Evolutionary conservation across 139 green algal species (phyloP).

Genomic region (Trebouxia sp.): DNA sequence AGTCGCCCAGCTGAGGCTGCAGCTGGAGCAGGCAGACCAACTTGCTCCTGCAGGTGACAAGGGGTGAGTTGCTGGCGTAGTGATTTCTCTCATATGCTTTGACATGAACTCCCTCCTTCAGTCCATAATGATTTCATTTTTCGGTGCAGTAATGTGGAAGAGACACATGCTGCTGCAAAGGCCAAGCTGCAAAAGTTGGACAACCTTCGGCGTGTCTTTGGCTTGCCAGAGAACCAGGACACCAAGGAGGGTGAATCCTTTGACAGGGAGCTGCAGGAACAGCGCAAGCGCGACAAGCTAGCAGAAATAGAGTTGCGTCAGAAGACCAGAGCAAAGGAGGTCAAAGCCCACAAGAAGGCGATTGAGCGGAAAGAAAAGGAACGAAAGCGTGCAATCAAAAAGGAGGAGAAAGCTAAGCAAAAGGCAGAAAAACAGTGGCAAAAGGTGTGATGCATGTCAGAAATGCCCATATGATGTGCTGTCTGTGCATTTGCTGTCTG

Average conservation of each 20-base stretch:
- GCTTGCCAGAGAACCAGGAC: slow-evolving; percentile 50
- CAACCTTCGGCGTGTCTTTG: slow-evolving; percentile 65
- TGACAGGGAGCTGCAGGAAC: slow-evolving; percentile 73
- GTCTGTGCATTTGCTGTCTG: no score
- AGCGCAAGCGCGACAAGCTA: slow-evolving; percentile 54
- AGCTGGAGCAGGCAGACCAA: neutral
- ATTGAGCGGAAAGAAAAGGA: slow-evolving; percentile 14
- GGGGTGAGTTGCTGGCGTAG: neutral
- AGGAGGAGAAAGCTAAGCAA: neutral
- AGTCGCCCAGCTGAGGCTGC: neutral
- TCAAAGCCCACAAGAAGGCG: slow-evolving; percentile 4
- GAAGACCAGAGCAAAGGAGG: slow-evolving; percentile 31
- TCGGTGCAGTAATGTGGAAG: slow-evolving; percentile 52
- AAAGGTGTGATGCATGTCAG: neutral
- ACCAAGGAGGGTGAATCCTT: slow-evolving; percentile 90
- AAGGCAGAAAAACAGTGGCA: slow-evolving; percentile 21
- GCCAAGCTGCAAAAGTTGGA: slow-evolving; percentile 88
- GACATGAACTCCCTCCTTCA: neutral
- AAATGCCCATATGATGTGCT: neutral
- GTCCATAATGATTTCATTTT: neutral
- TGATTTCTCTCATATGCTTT: neutral
- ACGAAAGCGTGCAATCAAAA: neutral
- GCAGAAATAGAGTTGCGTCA: slow-evolving; percentile 39
- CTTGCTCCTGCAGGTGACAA: neutral
- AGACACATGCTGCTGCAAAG: slow-evolving; percentile 82